Percentiles rank a stretch among this genome's conserved stretches.
These are phyloP conservation scores for Calonectria pseudoreteaudii DNA, from an alignment of 2,329 filamentous ascomycete species.

Conservation along the genomic window DNA sequence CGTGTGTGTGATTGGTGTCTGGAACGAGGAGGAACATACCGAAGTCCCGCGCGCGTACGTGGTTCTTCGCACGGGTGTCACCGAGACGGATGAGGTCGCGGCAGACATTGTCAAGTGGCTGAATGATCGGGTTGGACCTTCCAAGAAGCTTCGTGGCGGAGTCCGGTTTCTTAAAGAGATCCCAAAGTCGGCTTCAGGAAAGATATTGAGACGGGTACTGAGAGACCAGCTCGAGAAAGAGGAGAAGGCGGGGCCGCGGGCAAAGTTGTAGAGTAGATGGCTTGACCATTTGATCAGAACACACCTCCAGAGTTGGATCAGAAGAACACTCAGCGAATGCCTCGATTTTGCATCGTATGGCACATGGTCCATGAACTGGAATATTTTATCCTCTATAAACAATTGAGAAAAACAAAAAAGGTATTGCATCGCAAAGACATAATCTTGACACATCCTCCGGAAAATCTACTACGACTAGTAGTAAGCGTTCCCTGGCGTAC, in stretches of 20 bases:
- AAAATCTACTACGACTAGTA: slow-evolving; percentile 44
- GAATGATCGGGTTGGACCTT: slow-evolving; percentile 70
- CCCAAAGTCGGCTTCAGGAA: slow-evolving; percentile 74
- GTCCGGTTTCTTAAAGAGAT: slow-evolving; percentile 75
- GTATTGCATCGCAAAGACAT: background rate
- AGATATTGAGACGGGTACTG: slow-evolving; percentile 63
- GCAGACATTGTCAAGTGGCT: slow-evolving; percentile 52
- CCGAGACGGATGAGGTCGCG: slow-evolving; percentile 47
- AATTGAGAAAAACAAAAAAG: background rate
- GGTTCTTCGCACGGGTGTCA: slow-evolving; percentile 50
- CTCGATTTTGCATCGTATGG: background rate
- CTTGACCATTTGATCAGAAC: background rate
- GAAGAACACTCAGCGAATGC: background rate
- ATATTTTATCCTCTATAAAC: background rate
- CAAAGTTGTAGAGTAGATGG: slow-evolving; percentile 50
- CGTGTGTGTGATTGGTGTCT: slow-evolving; percentile 73
- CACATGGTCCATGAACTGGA: background rate
- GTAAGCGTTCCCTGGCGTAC: slow-evolving; percentile 51
- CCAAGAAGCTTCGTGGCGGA: slow-evolving; percentile 79
- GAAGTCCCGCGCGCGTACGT: slow-evolving; percentile 71
- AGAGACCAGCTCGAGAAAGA: slow-evolving; percentile 55
- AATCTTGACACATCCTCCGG: background rate
- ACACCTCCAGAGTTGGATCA: background rate
- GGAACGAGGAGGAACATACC: slow-evolving; percentile 69
- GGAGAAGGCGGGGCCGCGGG: slow-evolving; percentile 44